Evolutionary conservation across 768 basidiomycete species (phyloP).

Genomic region (Ramaria sp.): DNA sequence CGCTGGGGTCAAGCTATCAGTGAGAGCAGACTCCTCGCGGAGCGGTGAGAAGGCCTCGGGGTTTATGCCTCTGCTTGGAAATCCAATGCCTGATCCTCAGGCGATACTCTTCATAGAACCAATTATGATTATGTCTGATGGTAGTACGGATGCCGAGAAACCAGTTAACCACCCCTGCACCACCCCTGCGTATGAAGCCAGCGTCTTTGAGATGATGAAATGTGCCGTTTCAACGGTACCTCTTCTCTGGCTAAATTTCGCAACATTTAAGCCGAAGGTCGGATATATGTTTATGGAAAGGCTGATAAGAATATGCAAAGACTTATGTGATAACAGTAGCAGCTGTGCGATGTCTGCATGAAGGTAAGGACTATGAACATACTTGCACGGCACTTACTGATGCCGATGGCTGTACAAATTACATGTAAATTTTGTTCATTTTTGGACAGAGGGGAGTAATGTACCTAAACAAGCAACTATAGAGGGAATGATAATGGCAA

Average conservation of each 20-base stretch:
- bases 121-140: background rate
- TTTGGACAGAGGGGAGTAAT: background rate
- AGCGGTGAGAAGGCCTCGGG: background rate
- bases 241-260: background rate
- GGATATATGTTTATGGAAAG: background rate
- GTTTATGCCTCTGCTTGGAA: background rate
- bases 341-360: background rate
- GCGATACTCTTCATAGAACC: background rate
- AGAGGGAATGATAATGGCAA: background rate
- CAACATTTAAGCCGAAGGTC: background rate
- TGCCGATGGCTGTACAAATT: background rate
- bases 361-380: background rate
- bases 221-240: background rate
- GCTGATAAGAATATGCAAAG: background rate
- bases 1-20: background rate
- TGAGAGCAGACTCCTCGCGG: background rate
- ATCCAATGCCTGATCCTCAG: no score
- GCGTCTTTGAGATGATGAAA: background rate
- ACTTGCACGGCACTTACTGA: background rate
- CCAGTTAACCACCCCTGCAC: no score
- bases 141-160: slow-evolving; percentile 1
- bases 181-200: background rate
- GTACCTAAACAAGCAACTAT: slow-evolving; percentile 5
- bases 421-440: background rate
- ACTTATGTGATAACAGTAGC: background rate